phyloP scores from a whole-genome alignment of 2,329 filamentous ascomycete genomes.

The Alternaria arbusti region DNA sequence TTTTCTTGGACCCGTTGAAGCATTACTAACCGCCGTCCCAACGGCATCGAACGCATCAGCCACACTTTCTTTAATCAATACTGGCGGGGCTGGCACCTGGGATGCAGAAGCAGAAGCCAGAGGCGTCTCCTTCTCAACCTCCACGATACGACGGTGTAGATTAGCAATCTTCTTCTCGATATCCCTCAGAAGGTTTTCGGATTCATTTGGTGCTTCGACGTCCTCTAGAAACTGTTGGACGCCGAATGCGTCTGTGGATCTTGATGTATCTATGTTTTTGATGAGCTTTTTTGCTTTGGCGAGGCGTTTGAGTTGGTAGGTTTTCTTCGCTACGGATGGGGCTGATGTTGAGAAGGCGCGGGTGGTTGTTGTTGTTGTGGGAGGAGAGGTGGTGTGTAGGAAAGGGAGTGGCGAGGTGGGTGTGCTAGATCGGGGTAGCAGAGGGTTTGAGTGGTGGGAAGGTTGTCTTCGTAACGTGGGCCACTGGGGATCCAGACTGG shows the following conservation, averaged over 20 bases:
- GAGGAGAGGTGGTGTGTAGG: not conserved
- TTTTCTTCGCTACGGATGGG: not conserved
- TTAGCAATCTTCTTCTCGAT: not conserved
- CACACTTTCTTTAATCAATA: too few relatives aligned
- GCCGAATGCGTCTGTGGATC: not conserved
- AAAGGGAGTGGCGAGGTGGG: not conserved
- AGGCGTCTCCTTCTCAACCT: not conserved
- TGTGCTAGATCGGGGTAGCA: not conserved
- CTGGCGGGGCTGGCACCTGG: too few relatives aligned
- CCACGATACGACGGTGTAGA: not conserved
- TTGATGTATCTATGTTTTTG: not conserved
- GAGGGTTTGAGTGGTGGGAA: not conserved
- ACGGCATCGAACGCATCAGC: not conserved
- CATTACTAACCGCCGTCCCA: fast-evolving
- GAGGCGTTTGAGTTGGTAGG: not conserved
- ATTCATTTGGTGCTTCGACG: not conserved
- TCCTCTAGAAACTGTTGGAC: not conserved
- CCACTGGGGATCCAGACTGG: not conserved
- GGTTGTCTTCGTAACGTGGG: not conserved
- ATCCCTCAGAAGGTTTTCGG: not conserved
- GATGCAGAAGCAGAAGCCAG: not conserved
- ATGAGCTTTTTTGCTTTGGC: not conserved
- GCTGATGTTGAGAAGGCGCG: slow-evolving; percentile 13
- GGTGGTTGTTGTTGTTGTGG: not conserved
- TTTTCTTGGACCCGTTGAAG: not conserved